Conservation (phyloP, 164 flowering plant species). For the Vitis cinerea region DNA sequence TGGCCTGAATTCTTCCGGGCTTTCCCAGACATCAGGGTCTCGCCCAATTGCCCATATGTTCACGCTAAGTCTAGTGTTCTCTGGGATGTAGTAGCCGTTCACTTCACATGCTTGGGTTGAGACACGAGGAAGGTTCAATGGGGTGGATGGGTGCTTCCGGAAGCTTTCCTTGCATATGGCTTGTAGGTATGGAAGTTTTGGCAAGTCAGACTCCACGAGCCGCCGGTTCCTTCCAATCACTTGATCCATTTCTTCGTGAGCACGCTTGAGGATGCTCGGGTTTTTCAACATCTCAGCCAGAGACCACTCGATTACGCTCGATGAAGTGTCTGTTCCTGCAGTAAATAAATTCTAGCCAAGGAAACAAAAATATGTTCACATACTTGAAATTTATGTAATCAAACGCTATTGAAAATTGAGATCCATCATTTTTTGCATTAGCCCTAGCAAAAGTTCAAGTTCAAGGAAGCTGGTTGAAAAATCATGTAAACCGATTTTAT, state of each 20-base stretch:
- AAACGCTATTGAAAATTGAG: too few relatives aligned
- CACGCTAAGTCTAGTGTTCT: constrained; percentile 20
- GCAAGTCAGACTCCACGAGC: constrained; percentile 27
- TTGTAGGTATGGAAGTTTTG: constrained; percentile 28
- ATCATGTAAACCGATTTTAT: too few relatives aligned
- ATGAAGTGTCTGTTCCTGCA: constrained; percentile 33
- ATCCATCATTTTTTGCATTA: too few relatives aligned
- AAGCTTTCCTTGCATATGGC: constrained; percentile 36
- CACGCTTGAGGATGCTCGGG: constrained; percentile 19
- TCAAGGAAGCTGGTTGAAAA: too few relatives aligned
- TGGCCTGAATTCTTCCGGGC: constrained; percentile 24
- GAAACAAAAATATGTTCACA: too few relatives aligned
- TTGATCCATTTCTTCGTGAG: constrained; percentile 29
- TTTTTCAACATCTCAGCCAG: constrained; percentile 32
- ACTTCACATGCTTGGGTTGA: constrained; percentile 22
- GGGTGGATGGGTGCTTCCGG: constrained; percentile 33
- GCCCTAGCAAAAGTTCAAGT: too few relatives aligned
- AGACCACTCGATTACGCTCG: constrained; percentile 35
- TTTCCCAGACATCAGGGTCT: constrained; percentile 32
- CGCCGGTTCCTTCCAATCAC: constrained; percentile 30
- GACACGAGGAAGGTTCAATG: constrained; percentile 31
- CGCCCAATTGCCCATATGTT: constrained; percentile 37
- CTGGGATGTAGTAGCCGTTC: constrained; percentile 30
- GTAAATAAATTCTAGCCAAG: constrained; percentile 24
- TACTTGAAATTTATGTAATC: too few relatives aligned